Evolutionary conservation across 106 monocot genomes (phyloP), one percentile per base, ranked within the genome.

Genomic region (Phalaenopsis aphrodite): DNA sequence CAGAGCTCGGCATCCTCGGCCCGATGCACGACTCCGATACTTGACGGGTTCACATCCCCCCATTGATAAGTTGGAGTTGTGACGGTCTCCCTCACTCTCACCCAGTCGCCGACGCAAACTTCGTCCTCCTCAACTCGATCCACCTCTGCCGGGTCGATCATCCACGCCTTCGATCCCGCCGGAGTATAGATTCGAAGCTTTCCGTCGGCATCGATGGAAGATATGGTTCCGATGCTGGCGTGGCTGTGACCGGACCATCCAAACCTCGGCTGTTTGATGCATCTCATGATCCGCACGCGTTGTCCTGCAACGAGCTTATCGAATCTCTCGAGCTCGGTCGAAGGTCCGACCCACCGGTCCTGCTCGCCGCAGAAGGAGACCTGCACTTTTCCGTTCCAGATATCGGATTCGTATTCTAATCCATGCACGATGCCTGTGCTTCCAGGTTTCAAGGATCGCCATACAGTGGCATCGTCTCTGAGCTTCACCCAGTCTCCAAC

Each of bases 401-500:
- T 75, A 68, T 93, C 87, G 21, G 65, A 87, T 72, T 93, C 93
- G 58, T 91, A 99, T 43, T 89, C 94, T 17, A 99, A 78, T 16
- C 93, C 92, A 79, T 95, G 92, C 5, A 99, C 99, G 17, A 99
- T 84, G 55, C 99, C 99, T 36, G 95, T 79, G 75, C 89, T 97
- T 9, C 99, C 93, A 81, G 91, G 84, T 64, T 91, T 95, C 36
- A 95, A 47, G 3, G 99, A 91, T 75, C 85, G 91, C 93, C 99
- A 93, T 48, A 64, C 67, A 66, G 23, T 42, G 2, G 86, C 75
- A n/a, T 38, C 83, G 47, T 91, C 85, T 73, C 65, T 88, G 2
- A 99, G 85, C 86, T 71, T 91, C 52, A 99, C 99, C 99, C 99
- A 99, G 7, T 93, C 89, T 23, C 99, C 99, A 66, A 95, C 95